A percentile compares a stretch with the other conserved stretches of the same genome.
Evolutionary conservation across 2,329 filamentous ascomycete species (phyloP).

Genomic region (Didymella segeticola): DNA sequence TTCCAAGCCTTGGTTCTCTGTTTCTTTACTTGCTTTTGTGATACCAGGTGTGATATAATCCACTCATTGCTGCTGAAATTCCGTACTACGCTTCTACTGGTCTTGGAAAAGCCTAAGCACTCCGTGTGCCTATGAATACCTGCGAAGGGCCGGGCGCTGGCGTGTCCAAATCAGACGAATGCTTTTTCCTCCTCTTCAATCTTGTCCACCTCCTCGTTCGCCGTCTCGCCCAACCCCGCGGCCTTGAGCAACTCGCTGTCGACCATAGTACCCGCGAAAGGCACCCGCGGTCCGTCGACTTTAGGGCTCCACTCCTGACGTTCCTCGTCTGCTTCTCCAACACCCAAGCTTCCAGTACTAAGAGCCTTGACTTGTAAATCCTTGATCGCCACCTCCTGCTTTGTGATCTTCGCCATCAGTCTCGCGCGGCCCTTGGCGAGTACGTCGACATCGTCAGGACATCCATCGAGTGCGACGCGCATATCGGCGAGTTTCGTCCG

Average conservation of each 20-base stretch:
- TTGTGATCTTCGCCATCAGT: constrained; percentile 29
- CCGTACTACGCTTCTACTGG: background rate
- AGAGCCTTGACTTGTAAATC: constrained; percentile 26
- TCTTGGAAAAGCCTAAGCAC: background rate
- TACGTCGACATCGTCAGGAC: constrained; percentile 21
- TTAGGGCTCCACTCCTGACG: constrained; percentile 28
- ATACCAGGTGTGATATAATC: constrained; percentile 19
- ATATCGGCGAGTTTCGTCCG: constrained; percentile 21
- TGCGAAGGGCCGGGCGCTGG: background rate
- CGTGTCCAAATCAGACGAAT: background rate
- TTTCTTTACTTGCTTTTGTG: background rate
- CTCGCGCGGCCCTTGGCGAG: constrained; percentile 25
- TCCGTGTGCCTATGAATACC: background rate
- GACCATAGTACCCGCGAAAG: constrained; percentile 41
- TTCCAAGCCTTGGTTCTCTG: background rate
- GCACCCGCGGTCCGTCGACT: constrained; percentile 29
- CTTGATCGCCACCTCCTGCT: constrained; percentile 23
- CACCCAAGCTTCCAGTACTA: constrained; percentile 21
- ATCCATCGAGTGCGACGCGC: constrained; percentile 27
- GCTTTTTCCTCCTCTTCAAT: constrained; percentile 12
- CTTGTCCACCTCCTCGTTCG: constrained; percentile 25
- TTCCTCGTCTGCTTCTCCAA: constrained; percentile 23
- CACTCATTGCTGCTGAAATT: constrained; percentile 8
- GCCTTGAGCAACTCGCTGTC: constrained; percentile 40
- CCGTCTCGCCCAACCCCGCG: constrained; percentile 35